These are phyloP conservation scores for Colletotrichum sojae DNA, from an alignment of 2,329 filamentous ascomycete species.

Conservation along the genomic window DNA sequence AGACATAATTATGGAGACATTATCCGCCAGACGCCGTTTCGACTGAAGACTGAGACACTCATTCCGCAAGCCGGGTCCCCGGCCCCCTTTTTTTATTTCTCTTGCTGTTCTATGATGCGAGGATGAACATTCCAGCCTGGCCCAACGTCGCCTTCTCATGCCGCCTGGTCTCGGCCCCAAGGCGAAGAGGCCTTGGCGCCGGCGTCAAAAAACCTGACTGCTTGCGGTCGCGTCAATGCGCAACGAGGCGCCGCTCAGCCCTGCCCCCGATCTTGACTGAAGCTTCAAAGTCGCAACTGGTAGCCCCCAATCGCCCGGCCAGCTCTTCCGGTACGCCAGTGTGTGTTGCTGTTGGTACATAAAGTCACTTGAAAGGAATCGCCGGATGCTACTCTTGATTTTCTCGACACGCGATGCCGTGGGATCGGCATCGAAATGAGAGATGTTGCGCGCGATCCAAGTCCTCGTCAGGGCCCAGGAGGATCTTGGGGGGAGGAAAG, in stretches of 20 bases:
- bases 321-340: slow-evolving; percentile 14
- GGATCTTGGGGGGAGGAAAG: slow-evolving; percentile 18
- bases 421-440: slow-evolving; percentile 13
- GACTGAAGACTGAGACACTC: slow-evolving; percentile 34
- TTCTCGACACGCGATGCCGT: slow-evolving; percentile 4
- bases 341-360: slow-evolving; percentile 15
- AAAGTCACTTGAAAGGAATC: background rate
- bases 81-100: slow-evolving; percentile 9
- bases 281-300: slow-evolving; percentile 22
- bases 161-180: slow-evolving; percentile 38
- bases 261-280: slow-evolving; percentile 11
- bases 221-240: slow-evolving; percentile 16
- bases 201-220: slow-evolving; percentile 23
- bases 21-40: slow-evolving; percentile 33
- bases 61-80: slow-evolving; percentile 31
- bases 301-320: slow-evolving; percentile 4
- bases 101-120: slow-evolving; percentile 26
- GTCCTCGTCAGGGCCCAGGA: background rate
- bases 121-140: slow-evolving; percentile 22
- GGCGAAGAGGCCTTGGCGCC: slow-evolving; percentile 22
- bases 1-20: slow-evolving; percentile 17
- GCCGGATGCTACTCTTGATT: background rate
- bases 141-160: slow-evolving; percentile 9
- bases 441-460: slow-evolving; percentile 14
- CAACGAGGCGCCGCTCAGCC: background rate